phyloP scores from a whole-genome alignment of 2,329 filamentous ascomycete genomes.

The Diaporthe humulicola region DNA sequence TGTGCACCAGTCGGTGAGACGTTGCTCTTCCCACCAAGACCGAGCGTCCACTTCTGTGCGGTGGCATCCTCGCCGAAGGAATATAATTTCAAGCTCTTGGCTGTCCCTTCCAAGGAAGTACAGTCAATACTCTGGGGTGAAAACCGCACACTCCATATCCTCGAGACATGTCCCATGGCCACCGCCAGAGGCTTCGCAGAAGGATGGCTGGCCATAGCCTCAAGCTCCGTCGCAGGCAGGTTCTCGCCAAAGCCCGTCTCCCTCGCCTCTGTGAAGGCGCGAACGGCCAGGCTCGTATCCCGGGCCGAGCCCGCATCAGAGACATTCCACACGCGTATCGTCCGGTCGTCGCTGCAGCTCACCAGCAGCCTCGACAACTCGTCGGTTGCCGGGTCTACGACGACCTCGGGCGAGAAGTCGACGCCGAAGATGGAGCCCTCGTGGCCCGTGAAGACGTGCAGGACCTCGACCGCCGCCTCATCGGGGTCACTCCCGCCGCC shows the following conservation, averaged over 20 bases:
- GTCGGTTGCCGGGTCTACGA: constrained; percentile 49
- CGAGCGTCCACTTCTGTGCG: constrained; percentile 77
- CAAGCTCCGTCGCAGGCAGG: constrained; percentile 45
- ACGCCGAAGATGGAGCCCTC: constrained; percentile 96
- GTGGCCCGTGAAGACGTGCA: constrained; percentile 75
- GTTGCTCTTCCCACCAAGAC: constrained; percentile 49
- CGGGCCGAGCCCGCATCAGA: constrained; percentile 60
- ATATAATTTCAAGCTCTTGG: constrained; percentile 56
- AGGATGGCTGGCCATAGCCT: constrained; percentile 41
- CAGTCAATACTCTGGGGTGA: constrained; percentile 36
- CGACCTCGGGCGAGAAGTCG: constrained; percentile 74
- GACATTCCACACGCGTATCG: constrained; percentile 89
- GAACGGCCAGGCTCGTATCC: constrained; percentile 45
- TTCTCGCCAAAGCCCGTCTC: constrained; percentile 75
- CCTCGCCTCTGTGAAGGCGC: constrained; percentile 52
- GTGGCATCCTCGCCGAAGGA: constrained; percentile 91
- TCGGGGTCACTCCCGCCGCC: not conserved
- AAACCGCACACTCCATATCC: constrained; percentile 91
- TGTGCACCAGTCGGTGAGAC: constrained; percentile 16
- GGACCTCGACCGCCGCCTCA: constrained; percentile 53
- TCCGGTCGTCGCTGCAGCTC: constrained; percentile 95
- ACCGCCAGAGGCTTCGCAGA: constrained; percentile 70
- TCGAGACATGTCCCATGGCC: constrained; percentile 87
- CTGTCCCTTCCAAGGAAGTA: not conserved
- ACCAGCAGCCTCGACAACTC: constrained; percentile 74